Conservation (phyloP, 176 grass and related monocot genomes). For the Aechmea fasciata region DNA sequence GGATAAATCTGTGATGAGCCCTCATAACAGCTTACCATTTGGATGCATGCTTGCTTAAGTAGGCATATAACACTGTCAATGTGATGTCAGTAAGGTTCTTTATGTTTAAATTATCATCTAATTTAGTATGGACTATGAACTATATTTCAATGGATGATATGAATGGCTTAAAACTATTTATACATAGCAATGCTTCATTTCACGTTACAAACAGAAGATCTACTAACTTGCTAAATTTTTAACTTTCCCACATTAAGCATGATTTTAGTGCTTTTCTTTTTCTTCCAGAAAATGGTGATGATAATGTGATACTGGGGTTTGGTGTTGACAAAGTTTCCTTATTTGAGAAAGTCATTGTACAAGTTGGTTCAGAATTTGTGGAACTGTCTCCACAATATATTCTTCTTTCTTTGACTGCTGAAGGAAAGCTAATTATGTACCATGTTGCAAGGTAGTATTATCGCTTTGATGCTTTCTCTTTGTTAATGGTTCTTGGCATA, state of each 20-base stretch:
- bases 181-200: neutral
- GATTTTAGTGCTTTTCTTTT: neutral
- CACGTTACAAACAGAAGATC: neutral
- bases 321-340: conserved; percentile 83
- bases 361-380: conserved; percentile 43
- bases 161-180: neutral
- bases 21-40: neutral
- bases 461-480: conserved; percentile 4
- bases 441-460: conserved; percentile 68
- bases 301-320: conserved; percentile 91
- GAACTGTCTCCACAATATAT: conserved; percentile 80
- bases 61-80: neutral
- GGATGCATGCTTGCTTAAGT: neutral
- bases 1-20: too few relatives aligned
- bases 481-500: neutral
- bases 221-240: too few relatives aligned
- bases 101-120: neutral
- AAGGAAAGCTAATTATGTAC: conserved; percentile 76
- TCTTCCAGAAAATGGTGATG: conserved; percentile 81
- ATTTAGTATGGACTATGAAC: neutral
- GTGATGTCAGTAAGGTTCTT: neutral
- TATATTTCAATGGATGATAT: neutral
- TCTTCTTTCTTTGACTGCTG: conserved; percentile 77
- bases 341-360: conserved; percentile 68
- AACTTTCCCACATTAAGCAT: neutral